phyloP scores from a whole-genome alignment of 2,329 filamentous ascomycete genomes.

The Apiospora sp. region DNA sequence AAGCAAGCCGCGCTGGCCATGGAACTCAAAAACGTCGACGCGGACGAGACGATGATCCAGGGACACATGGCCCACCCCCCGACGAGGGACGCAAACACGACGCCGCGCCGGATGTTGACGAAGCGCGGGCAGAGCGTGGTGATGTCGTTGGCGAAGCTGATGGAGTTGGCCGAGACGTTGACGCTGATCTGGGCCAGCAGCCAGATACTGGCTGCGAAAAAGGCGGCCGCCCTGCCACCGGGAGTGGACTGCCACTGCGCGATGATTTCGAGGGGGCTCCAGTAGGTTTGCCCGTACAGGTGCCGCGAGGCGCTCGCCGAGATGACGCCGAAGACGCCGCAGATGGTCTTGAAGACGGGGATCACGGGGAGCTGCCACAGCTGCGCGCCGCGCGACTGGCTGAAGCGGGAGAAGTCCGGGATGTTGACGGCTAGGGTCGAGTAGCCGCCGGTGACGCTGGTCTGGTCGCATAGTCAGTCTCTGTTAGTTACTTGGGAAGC shows the following conservation, averaged over 20 bases:
- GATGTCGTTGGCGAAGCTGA: slow-evolving; percentile 42
- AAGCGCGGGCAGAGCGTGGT: slow-evolving; percentile 41
- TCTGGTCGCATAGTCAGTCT: slow-evolving; percentile 27
- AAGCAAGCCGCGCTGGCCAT: slow-evolving; percentile 46
- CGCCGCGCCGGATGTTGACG: slow-evolving; percentile 44
- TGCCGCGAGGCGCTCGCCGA: slow-evolving; percentile 54
- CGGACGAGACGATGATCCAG: slow-evolving; percentile 45
- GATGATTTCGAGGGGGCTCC: slow-evolving; percentile 58
- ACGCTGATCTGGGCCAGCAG: slow-evolving; percentile 50
- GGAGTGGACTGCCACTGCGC: slow-evolving; percentile 46
- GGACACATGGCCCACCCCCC: slow-evolving; percentile 46
- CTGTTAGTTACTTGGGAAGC: too few species aligned
- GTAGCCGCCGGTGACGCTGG: slow-evolving; percentile 55
- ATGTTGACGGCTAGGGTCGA: slow-evolving; percentile 59
- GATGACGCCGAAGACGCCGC: slow-evolving; percentile 56
- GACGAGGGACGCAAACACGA: slow-evolving; percentile 40
- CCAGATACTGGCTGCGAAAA: slow-evolving; percentile 41
- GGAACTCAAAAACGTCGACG: slow-evolving; percentile 41
- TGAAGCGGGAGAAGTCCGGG: slow-evolving; percentile 47
- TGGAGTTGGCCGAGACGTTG: slow-evolving; percentile 41
- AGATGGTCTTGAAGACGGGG: slow-evolving; percentile 55
- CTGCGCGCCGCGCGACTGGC: slow-evolving; percentile 52
- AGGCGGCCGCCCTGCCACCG: slow-evolving; percentile 42
- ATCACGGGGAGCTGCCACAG: slow-evolving; percentile 57
- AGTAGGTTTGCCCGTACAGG: slow-evolving; percentile 54